Conservation (phyloP, 495 filamentous ascomycete species). For the Annulohypoxylon bovei region DNA sequence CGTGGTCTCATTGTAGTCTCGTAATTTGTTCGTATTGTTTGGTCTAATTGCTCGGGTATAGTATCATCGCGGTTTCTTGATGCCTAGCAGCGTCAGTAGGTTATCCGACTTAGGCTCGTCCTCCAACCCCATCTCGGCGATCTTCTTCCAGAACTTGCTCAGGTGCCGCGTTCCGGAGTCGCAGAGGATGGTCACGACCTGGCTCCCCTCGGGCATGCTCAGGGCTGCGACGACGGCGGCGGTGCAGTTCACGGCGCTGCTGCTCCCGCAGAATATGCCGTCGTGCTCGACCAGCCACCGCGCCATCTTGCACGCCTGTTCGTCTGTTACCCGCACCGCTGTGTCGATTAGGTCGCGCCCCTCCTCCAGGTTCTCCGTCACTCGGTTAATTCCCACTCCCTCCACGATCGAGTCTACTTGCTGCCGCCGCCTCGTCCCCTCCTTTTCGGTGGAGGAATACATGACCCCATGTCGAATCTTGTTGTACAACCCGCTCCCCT, state of each 20-base stretch:
- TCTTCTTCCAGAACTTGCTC: slow-evolving; percentile 91
- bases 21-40: not conserved
- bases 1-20: not conserved
- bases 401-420: slow-evolving; percentile 98
- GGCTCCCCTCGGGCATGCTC: slow-evolving; percentile 71
- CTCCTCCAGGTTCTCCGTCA: slow-evolving; percentile 91
- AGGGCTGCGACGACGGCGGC: slow-evolving; percentile 84
- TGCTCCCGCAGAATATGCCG: slow-evolving; percentile 93
- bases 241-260: slow-evolving; percentile 94
- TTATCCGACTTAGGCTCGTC: slow-evolving; percentile 49
- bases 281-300: slow-evolving; percentile 95
- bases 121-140: slow-evolving; percentile 74
- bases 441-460: slow-evolving; percentile 87
- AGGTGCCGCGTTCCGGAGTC: slow-evolving; percentile 92
- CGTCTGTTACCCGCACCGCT: slow-evolving; percentile 90
- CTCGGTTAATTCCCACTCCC: slow-evolving; percentile 91
- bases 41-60: not conserved
- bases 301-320: slow-evolving; percentile 92
- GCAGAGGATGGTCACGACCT: slow-evolving; percentile 90
- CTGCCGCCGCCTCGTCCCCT: slow-evolving; percentile 85
- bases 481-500: slow-evolving; percentile 94
- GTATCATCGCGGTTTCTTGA: slow-evolving; percentile 39
- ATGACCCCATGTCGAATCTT: slow-evolving; percentile 91
- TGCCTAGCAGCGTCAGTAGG: slow-evolving; percentile 50
- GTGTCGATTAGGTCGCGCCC: slow-evolving; percentile 87